These are phyloP conservation scores for Plantago lanceolata DNA, from an alignment of 305 asterid species.

Conservation along the genomic window DNA sequence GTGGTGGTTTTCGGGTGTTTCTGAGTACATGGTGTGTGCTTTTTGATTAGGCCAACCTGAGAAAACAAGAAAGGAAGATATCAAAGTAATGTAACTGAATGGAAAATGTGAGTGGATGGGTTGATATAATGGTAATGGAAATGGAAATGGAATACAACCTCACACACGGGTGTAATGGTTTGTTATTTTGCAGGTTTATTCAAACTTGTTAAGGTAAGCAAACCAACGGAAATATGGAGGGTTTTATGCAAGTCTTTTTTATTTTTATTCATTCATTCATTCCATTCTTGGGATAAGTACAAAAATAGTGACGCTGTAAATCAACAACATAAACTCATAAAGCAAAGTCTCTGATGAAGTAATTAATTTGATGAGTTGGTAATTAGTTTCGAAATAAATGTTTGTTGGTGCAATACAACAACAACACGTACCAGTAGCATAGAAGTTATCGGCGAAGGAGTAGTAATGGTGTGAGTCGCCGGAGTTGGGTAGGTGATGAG, in stretches of 20 bases:
- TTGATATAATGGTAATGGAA: neutral
- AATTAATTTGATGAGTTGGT: no score
- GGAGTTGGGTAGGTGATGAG: slow-evolving; percentile 5
- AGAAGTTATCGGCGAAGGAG: slow-evolving; percentile 71
- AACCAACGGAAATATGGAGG: slow-evolving; percentile 43
- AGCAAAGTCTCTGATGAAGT: no score
- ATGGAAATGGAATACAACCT: slow-evolving; percentile 4
- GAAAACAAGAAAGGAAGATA: neutral
- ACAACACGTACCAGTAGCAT: slow-evolving; percentile 57
- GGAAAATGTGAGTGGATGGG: slow-evolving; percentile 21
- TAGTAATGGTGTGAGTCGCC: slow-evolving; percentile 44
- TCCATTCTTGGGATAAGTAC: slow-evolving; percentile 7
- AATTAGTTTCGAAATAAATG: neutral
- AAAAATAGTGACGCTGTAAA: neutral
- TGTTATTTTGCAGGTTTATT: slow-evolving; percentile 35
- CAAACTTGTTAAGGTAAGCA: slow-evolving; percentile 41
- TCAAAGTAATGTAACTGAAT: slow-evolving; percentile 4
- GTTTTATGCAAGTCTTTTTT: slow-evolving; percentile 7
- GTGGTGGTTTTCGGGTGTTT: slow-evolving; percentile 29
- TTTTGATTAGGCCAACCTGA: slow-evolving; percentile 64
- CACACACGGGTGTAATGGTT: slow-evolving; percentile 25
- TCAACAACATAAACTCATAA: no score
- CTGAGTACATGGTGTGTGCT: slow-evolving; percentile 42
- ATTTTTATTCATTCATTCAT: neutral
- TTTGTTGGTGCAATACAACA: no score